phyloP scores from a whole-genome alignment of 2,329 filamentous ascomycete species.

The Capronia americana region DNA sequence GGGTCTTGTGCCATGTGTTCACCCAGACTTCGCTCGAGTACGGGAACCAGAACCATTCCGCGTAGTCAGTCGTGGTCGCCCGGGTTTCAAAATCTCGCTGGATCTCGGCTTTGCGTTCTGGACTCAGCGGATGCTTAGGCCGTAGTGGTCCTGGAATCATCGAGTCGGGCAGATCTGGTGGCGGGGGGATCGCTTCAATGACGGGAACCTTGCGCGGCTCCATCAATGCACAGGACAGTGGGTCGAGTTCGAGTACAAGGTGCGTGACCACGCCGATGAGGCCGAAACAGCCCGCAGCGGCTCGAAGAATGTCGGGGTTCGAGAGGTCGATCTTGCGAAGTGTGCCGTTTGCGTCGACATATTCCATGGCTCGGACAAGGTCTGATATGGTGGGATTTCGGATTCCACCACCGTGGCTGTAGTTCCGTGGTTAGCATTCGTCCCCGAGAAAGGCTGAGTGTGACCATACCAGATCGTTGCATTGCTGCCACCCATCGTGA shows the following conservation, averaged over 20 bases:
- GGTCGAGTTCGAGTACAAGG: conserved; percentile 55
- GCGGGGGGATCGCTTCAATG: conserved; percentile 36
- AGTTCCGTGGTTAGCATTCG: conserved; percentile 40
- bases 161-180: conserved; percentile 30
- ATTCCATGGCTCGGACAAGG: conserved; percentile 56
- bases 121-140: conserved; percentile 25
- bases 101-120: conserved; percentile 32
- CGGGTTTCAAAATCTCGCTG: conserved; percentile 49
- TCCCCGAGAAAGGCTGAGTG: not conserved
- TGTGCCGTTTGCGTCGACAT: conserved; percentile 54
- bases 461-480: conserved; percentile 38
- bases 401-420: conserved; percentile 57
- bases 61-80: conserved; percentile 53
- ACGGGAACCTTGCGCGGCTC: conserved; percentile 50
- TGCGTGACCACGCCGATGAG: conserved; percentile 58
- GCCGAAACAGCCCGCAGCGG: conserved; percentile 55
- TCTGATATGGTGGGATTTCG: conserved; percentile 54
- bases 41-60: conserved; percentile 61
- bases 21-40: conserved; percentile 55
- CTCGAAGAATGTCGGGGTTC: conserved; percentile 49
- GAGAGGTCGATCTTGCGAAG: conserved; percentile 46
- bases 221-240: conserved; percentile 57
- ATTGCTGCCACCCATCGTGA: conserved; percentile 57
- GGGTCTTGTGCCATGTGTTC: conserved; percentile 53
- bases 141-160: conserved; percentile 31